Evolutionary conservation across 805 yeast species (phyloP).

Genomic region (Starmerella apis): DNA sequence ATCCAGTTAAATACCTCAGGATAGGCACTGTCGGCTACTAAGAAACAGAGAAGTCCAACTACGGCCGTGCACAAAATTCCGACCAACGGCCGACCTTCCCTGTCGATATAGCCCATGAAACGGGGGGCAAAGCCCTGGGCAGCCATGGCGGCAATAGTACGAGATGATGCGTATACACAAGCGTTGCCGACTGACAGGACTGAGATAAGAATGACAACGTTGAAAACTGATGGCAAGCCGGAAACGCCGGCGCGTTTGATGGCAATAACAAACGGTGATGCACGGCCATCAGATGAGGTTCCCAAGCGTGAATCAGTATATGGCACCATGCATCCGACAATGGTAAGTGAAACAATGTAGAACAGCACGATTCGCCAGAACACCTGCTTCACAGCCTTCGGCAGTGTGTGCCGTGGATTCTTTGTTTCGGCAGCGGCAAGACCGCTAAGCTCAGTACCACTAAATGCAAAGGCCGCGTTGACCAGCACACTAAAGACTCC

Average conservation of each 20-base stretch:
- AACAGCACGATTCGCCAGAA: constrained; percentile 71
- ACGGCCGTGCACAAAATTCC: constrained; percentile 42
- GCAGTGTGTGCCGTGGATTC: constrained; percentile 57
- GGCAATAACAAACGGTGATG: constrained; percentile 69
- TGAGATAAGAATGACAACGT: constrained; percentile 58
- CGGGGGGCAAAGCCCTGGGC: constrained; percentile 56
- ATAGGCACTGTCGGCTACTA: constrained; percentile 50
- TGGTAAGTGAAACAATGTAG: constrained; percentile 49
- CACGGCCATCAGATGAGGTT: constrained; percentile 46
- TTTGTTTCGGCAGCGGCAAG: constrained; percentile 68
- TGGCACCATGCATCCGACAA: constrained; percentile 65
- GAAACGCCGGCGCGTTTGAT: constrained; percentile 54
- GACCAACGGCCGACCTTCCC: constrained; percentile 65
- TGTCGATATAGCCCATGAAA: constrained; percentile 57
- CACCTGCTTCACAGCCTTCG: constrained; percentile 68
- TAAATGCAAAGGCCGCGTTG: constrained; percentile 66
- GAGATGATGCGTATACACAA: constrained; percentile 57
- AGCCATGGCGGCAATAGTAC: constrained; percentile 58
- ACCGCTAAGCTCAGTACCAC: constrained; percentile 66
- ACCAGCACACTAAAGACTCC: constrained; percentile 66
- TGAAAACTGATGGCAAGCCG: constrained; percentile 60
- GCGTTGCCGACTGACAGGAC: constrained; percentile 67
- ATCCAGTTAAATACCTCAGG: constrained; percentile 56
- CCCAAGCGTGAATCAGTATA: constrained; percentile 44
- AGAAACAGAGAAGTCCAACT: constrained; percentile 50